Percentiles rank a stretch among this genome's conserved stretches.
phyloP scores from a whole-genome alignment of 768 basidiomycete species.

The Mrakia hoshinonis region DNA sequence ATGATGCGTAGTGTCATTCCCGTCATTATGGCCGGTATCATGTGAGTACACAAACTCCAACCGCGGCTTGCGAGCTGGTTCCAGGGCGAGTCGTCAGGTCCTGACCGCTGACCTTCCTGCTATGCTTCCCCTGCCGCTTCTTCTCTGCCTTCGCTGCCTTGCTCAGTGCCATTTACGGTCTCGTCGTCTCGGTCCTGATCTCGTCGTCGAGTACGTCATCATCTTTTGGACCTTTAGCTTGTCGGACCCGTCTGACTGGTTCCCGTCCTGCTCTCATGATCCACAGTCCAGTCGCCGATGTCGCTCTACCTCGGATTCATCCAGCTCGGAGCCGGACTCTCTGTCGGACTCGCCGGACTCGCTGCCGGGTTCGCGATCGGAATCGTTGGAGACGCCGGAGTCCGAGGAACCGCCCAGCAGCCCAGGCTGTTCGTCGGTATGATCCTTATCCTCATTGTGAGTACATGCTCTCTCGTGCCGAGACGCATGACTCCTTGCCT shows the following conservation, averaged over 20 bases:
- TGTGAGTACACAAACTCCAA: not conserved
- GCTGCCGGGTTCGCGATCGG: slow-evolving; percentile 53
- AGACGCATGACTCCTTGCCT: not conserved
- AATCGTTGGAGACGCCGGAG: slow-evolving; percentile 98
- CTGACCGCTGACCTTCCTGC: not conserved
- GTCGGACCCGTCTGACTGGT: not conserved
- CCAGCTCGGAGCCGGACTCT: slow-evolving; percentile 85
- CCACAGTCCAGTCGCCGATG: slow-evolving; percentile 63
- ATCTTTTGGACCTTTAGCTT: not conserved
- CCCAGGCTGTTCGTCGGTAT: slow-evolving; percentile 88
- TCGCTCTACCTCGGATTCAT: slow-evolving; percentile 87
- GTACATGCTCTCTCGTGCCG: not conserved
- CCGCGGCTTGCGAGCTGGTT: not conserved
- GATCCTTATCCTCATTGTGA: slow-evolving; percentile 88
- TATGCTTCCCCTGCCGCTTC: not conserved
- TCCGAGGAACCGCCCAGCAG: slow-evolving; percentile 94
- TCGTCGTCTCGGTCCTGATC: slow-evolving; percentile 98
- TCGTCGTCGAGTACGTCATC: slow-evolving; percentile 64
- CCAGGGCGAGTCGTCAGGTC: not conserved
- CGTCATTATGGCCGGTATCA: slow-evolving; percentile 99
- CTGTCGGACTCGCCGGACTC: slow-evolving; percentile 76
- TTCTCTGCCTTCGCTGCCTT: not conserved
- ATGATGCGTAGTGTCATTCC: slow-evolving; percentile 78
- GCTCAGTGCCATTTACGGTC: slow-evolving; percentile 62
- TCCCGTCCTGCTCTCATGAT: not conserved